phyloP scores from a whole-genome alignment of 371 early-diverging fungal species.

The Mortierella sp. region DNA sequence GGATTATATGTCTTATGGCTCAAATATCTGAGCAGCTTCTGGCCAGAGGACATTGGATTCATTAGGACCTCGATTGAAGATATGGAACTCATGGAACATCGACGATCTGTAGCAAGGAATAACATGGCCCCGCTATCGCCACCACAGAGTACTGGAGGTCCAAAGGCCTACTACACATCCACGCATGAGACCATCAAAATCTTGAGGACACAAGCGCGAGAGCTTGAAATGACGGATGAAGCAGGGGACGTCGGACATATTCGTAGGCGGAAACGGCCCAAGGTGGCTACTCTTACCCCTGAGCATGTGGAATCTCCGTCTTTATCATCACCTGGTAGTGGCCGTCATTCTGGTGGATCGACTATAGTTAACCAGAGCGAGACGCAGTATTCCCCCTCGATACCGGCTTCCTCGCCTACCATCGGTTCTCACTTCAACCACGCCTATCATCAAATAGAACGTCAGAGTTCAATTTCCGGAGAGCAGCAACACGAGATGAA shows the following conservation, averaged over 20 bases:
- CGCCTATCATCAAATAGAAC: slow-evolving; percentile 7
- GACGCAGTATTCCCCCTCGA: not conserved
- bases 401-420: slow-evolving; percentile 19
- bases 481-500: slow-evolving; percentile 19
- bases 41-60: slow-evolving; percentile 55
- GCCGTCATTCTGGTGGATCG: too few species aligned
- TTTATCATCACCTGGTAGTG: not conserved
- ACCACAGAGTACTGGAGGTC: too few species aligned
- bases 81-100: slow-evolving; percentile 31
- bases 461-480: slow-evolving; percentile 15
- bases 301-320: not conserved
- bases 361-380: not conserved
- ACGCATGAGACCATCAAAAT: slow-evolving; percentile 36
- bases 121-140: not conserved
- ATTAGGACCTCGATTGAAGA: slow-evolving; percentile 37
- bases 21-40: slow-evolving; percentile 40
- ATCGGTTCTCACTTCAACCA: slow-evolving; percentile 14
- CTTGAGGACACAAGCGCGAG: slow-evolving; percentile 26
- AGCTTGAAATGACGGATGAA: slow-evolving; percentile 41
- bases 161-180: too few species aligned
- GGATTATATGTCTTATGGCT: slow-evolving; percentile 43
- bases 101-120: slow-evolving; percentile 8
- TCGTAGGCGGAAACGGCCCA: slow-evolving; percentile 39
- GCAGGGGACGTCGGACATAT: slow-evolving; percentile 37
- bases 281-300: not conserved